phyloP scores from a whole-genome alignment of 2,329 filamentous ascomycete species.

The Cladosporium sp. region DNA sequence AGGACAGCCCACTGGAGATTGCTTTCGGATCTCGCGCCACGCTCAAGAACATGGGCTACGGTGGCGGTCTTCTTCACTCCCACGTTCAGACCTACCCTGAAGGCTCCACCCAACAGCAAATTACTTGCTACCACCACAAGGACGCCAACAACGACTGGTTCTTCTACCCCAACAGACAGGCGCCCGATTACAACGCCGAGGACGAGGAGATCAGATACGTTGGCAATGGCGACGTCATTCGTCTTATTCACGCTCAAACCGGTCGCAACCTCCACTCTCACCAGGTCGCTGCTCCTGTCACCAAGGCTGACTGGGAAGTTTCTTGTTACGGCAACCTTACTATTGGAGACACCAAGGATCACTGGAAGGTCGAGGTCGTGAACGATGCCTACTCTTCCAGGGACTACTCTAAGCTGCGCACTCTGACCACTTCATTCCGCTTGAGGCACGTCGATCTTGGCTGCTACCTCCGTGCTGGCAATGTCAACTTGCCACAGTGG shows the following conservation, averaged over 20 bases:
- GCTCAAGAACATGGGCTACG: conserved; percentile 99
- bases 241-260: conserved; percentile 90
- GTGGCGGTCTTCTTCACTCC: conserved; percentile 91
- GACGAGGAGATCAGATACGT: conserved; percentile 73
- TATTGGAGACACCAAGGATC: conserved; percentile 94
- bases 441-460: conserved; percentile 78
- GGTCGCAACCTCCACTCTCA: conserved; percentile 97
- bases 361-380: conserved; percentile 93
- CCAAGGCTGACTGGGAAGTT: conserved; percentile 88
- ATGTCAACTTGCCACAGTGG: conserved; percentile 96
- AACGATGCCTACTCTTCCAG: conserved; percentile 77
- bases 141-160: conserved; percentile 99
- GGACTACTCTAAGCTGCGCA: conserved; percentile 82
- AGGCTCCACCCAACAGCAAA: conserved; percentile 90
- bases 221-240: conserved; percentile 74
- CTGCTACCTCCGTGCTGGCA: conserved; percentile 93
- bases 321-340: conserved; percentile 96
- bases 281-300: conserved; percentile 81
- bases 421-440: conserved; percentile 90
- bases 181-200: conserved; percentile 71
- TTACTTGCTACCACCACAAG: conserved; percentile 99
- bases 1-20: conserved; percentile 90
- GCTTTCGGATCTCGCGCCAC: conserved; percentile 87
- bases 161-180: conserved; percentile 87
- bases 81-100: conserved; percentile 96